Evolutionary conservation across 1,284 basidiomycete species (phyloP), one percentile per base, ranked within the genome.

Genomic region (Cutaneotrichosporon cavernicola): DNA sequence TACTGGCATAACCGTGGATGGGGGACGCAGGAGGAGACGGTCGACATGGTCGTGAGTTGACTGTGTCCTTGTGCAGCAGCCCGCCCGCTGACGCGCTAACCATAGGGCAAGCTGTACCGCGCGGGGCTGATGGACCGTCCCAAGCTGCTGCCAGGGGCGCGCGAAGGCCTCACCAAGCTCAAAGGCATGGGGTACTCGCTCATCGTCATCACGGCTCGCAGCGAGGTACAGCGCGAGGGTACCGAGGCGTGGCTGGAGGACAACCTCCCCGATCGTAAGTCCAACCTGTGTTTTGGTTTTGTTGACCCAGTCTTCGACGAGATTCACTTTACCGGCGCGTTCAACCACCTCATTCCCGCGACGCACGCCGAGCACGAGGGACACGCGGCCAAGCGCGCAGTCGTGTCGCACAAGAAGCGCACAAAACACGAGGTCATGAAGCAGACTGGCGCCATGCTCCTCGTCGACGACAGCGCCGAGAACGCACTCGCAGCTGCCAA

Each of bases 381-480:
- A 16, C 84, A 86, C 66, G 80, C 74, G 18, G 74, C 73, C 9
- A 80, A 82, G 26, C 71, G 72, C 47, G 73, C 84, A 56, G 83
- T 86, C 60, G 78, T 86, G 30, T 78, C 84, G 32, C 87, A 85
- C 61, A 87, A 86, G 72, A 79, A 78, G 63, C 76, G 88, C 40
- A 86, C 84, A 60, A 90, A 91, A 76, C 60, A 47, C 34, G 63
- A 89, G 87, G 85, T 89, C 53, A 89, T 89, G 74, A 79, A 85
- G 58, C 83, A 85, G 65, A 80, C 90, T 16, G 82, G 83, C 30
- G 88, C 89, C 18, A 81, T 84, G 55, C 76, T 91, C 47, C 80
- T 91, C 58, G 86, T 91, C 63, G 90, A 92, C 79, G 90, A 92
- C 80, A 90, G 89, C 4, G 75, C 87, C 40, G 90, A 91, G 77